Percentiles rank a stretch among this genome's conserved stretches.
phyloP scores from a whole-genome alignment of 106 monocot genomes.

The Posidonia australis region DNA sequence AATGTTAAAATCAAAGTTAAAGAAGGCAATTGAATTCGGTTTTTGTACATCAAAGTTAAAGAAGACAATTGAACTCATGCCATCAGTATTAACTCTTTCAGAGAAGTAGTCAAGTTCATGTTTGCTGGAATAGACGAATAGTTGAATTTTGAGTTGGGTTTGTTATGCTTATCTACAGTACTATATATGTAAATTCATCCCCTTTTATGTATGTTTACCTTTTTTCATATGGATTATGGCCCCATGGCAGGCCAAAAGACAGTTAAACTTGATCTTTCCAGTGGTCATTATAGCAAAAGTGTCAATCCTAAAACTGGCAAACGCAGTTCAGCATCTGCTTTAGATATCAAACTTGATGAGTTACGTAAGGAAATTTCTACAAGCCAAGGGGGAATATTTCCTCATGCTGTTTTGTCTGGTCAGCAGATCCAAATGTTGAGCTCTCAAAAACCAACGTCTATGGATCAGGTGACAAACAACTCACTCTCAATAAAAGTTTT shows the following conservation, averaged over 20 bases:
- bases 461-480: slow-evolving; percentile 9
- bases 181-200: too few species aligned
- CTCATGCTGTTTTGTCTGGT: slow-evolving; percentile 23
- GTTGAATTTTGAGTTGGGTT: too few species aligned
- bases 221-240: too few species aligned
- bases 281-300: not conserved
- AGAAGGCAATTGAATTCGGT: too few species aligned
- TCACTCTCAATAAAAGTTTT: not conserved
- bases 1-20: too few species aligned
- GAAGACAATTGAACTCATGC: too few species aligned
- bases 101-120: too few species aligned
- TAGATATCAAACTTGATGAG: slow-evolving; percentile 25
- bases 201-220: not conserved
- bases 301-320: not conserved
- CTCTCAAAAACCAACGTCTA: slow-evolving; percentile 15
- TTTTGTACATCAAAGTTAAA: too few species aligned
- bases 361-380: slow-evolving; percentile 24
- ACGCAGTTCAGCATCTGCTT: slow-evolving; percentile 5
- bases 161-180: too few species aligned
- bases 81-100: too few species aligned
- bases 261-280: slow-evolving; percentile 10
- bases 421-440: slow-evolving; percentile 19
- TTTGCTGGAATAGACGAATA: too few species aligned
- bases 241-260: slow-evolving; percentile 8
- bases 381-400: slow-evolving; percentile 16